Evolutionary conservation across 495 filamentous ascomycete genomes (phyloP), one percentile per base, ranked within the genome.

Genomic region (Trichoderma orchidacearum): DNA sequence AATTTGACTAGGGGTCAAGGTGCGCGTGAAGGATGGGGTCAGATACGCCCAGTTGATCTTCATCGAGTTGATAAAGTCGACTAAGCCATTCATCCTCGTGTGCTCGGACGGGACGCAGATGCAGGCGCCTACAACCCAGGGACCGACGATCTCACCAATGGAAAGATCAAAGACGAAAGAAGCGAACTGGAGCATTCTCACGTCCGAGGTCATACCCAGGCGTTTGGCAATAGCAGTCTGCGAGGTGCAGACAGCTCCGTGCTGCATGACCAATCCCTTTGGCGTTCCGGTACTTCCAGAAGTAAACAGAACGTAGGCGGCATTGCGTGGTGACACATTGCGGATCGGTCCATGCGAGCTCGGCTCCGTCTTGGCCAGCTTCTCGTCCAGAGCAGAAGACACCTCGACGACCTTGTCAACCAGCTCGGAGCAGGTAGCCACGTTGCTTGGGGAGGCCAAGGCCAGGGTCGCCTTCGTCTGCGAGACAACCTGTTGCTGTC

Each of bases 141-240:
- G 82, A 5, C 82, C 80, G 54, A 86, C 78, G 3, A 85, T 80
- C 56, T 89, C 85, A 3, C 79, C 63, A 18, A 88, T 71, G 41
- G 81, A 80, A 29, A 82, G 77, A 58, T 90, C 86, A 35, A 86
- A 85, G 1, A 81, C 81, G 62, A 82, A 86, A 48, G 81, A 81
- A 1, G 85, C 82, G 55, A 85, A 80, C 58, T 89, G 85, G 59
- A 89, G 72, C 7, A 83, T 1, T 62, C 67, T 8, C 81, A 61
- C 1, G 63, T 68, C 25, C 70, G 59, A 17, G 82, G 60, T 0
- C 56, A 53, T 1, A 73, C 72, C 1, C 79, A 66, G 17, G 67
- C 62, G 18, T 60, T 61, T 2, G 77, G 75, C 0, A 68, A 56
- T 2, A 82, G 63, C 59, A 59, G 57, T 5, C 58, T 36, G 15